A percentile compares a stretch with the other conserved stretches of the same genome.
phyloP scores from a whole-genome alignment of 2,329 filamentous ascomycete genomes.

The Talaromyces sp. region DNA sequence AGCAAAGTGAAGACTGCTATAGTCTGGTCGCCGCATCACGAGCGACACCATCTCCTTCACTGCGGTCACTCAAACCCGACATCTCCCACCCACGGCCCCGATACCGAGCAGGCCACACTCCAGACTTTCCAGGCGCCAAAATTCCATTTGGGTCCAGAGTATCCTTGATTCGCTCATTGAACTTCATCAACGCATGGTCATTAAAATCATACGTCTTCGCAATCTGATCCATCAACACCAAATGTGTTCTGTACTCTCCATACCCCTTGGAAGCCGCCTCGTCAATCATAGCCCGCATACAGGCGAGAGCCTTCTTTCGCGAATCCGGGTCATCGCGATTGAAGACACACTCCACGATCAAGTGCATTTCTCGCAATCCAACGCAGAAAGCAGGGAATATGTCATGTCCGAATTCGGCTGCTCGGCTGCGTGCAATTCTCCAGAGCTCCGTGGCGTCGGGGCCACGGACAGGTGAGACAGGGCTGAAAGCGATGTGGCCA shows the following conservation, averaged over 20 bases:
- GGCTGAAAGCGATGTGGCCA: constrained; percentile 44
- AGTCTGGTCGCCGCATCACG: constrained; percentile 4
- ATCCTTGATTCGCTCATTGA: constrained; percentile 49
- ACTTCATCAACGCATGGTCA: constrained; percentile 40
- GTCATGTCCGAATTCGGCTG: constrained; percentile 27
- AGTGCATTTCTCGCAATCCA: constrained; percentile 34
- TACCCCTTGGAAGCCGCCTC: constrained; percentile 16
- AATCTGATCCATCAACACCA: constrained; percentile 27
- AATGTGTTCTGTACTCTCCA: constrained; percentile 17
- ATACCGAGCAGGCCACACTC: constrained; percentile 37
- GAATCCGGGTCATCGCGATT: constrained; percentile 16
- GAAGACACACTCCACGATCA: constrained; percentile 18
- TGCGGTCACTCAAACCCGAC: not conserved
- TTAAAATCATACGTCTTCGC: constrained; percentile 46
- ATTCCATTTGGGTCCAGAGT: constrained; percentile 49
- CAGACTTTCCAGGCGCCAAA: constrained; percentile 47
- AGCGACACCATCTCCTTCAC: constrained; percentile 12
- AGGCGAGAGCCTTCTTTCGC: constrained; percentile 11
- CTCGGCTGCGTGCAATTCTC: constrained; percentile 32
- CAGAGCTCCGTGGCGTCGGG: constrained; percentile 42
- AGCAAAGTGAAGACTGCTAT: not conserved
- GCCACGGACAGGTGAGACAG: constrained; percentile 46
- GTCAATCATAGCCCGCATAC: constrained; percentile 14
- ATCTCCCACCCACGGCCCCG: constrained; percentile 18
- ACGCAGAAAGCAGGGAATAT: constrained; percentile 42